Percentiles rank a stretch among this genome's conserved stretches.
Conservation (phyloP, 257 asterid species). For the Prunella vulgaris region DNA sequence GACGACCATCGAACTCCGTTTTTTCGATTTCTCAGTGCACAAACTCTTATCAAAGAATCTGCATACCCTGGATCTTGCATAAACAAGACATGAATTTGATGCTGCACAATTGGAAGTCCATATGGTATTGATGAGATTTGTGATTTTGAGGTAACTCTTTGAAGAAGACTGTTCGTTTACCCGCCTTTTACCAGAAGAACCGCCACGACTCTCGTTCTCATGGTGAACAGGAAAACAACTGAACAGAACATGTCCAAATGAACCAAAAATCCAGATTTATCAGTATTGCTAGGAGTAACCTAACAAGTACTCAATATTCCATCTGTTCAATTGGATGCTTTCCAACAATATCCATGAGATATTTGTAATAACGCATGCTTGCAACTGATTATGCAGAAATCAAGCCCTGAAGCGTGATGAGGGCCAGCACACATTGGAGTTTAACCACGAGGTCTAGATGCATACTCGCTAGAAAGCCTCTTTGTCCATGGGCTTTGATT, state of each 20-base stretch:
- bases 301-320: neutral
- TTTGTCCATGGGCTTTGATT: constrained; percentile 66
- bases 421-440: neutral
- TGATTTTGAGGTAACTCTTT: neutral
- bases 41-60: neutral
- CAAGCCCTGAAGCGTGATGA: neutral
- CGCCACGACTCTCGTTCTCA: neutral
- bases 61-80: neutral
- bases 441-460: constrained; percentile 31
- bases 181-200: neutral
- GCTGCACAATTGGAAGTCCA: neutral
- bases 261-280: too few relatives aligned
- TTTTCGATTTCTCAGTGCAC: neutral
- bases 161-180: neutral
- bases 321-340: neutral
- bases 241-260: neutral
- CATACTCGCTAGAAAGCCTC: constrained; percentile 44
- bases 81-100: neutral
- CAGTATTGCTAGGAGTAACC: neutral
- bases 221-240: neutral
- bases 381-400: neutral
- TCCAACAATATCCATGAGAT: neutral
- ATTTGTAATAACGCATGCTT: neutral
- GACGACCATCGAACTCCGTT: neutral
- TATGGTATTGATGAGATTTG: neutral